Evolutionary conservation across 768 basidiomycete species (phyloP), one percentile per base, ranked within the genome.

Genomic region (Boletellus ananiceps): DNA sequence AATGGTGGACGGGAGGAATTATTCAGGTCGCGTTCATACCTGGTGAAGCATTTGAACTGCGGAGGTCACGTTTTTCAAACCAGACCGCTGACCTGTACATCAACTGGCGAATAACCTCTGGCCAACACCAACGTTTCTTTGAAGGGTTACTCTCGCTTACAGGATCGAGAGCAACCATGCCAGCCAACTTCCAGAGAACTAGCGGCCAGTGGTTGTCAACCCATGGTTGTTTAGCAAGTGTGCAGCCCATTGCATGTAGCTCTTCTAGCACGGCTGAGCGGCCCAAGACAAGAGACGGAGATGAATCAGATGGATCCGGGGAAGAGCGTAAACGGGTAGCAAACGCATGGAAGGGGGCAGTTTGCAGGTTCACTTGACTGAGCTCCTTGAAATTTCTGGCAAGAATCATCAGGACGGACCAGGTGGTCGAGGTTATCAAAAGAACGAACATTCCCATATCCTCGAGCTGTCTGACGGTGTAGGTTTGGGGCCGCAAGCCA

Each of bases 121-220:
- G 64, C 84, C 88, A 96, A 55, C 79, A 83, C 93, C 95, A 99
- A 18, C 82, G 71, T 54, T 73, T 80, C 47, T 59, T 66, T 16
- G 57, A 55, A 42, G 74, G 70, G 40, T 77, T 68, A 13, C 51
- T 61, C 59, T 82, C 82, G 35, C 73, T 70, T 21, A 75, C 65
- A 4, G 93, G 93, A 50, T 89, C 82, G 1, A 93, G 74, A 32
- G 77, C 73, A 1, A 83, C 85, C 78, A 92, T 82, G 12, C 89
- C 87, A 3, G 93, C 91, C 18, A 96, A 69, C 69, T 99, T 99
- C 96, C 96, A 99, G 3, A 99, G 75, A 27, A 98, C 81, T 39
- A 93, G 69, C 9, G 71, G 66, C 89, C 93, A 99, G 58, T 96
- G 93, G 59, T 97, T 97, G 44, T 87, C 80, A 1, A 96, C 83